Evolutionary conservation across 257 asterid species (phyloP).

Genomic region (Gentiana straminea): DNA sequence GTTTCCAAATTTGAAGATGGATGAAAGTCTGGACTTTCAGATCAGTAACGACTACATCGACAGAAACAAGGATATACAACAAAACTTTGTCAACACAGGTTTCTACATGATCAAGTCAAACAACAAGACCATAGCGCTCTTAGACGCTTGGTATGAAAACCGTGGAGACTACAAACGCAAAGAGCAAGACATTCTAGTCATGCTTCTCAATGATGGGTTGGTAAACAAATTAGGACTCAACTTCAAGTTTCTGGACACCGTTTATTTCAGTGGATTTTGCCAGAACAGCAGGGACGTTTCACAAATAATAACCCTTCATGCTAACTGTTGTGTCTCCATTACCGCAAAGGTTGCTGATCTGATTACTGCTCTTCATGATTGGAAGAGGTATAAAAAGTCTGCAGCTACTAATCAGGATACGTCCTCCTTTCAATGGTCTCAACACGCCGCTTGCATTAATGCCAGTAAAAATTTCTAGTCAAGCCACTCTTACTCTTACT

Average conservation of each 20-base stretch:
- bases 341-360: slow-evolving; percentile 35
- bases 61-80: slow-evolving; percentile 17
- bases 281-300: slow-evolving; percentile 23
- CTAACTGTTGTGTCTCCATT: slow-evolving; percentile 40
- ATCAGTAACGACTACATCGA: slow-evolving; percentile 29
- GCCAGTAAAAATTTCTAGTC: not conserved
- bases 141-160: slow-evolving; percentile 29
- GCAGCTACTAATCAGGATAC: slow-evolving; percentile 5
- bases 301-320: slow-evolving; percentile 34
- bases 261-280: slow-evolving; percentile 42
- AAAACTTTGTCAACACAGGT: slow-evolving; percentile 35
- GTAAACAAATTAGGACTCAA: slow-evolving; percentile 18
- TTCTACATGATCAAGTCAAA: slow-evolving; percentile 45
- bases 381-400: slow-evolving; percentile 23
- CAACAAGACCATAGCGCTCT: slow-evolving; percentile 28
- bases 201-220: slow-evolving; percentile 14
- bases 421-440: slow-evolving; percentile 24
- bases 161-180: slow-evolving; percentile 18
- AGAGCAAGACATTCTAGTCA: slow-evolving; percentile 38
- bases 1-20: slow-evolving; percentile 13
- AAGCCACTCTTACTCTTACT: too few relatives aligned
- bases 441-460: slow-evolving; percentile 8
- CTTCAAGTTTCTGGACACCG: slow-evolving; percentile 29
- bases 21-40: slow-evolving; percentile 23
- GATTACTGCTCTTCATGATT: slow-evolving; percentile 28